Base-by-base conservation (phyloP, 768 basidiomycete genomes). In the Termitomyces sp. region DNA sequence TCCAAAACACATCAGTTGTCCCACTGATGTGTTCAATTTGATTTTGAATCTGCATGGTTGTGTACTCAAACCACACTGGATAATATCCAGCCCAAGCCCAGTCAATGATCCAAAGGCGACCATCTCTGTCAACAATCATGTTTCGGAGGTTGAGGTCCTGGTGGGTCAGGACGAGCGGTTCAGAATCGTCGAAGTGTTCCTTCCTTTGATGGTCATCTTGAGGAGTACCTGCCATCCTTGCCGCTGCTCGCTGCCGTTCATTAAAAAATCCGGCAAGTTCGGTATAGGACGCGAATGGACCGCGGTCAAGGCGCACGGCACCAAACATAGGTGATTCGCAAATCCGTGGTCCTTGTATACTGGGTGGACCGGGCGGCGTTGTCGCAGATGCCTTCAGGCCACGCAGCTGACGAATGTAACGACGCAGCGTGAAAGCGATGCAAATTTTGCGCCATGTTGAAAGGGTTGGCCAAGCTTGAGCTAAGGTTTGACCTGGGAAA, bases 111-210 rank as follows among this genome's bases (percentile, higher is more conserved):
- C 35, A 7, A 37, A 37, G 35, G 7, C 35, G 16, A 37, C 35
- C 35, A 11, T 37, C 35, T 17, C 6, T 6, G 16, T 6, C 35
- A 16, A 37, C 5, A 17, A 37, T 37, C 2, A 37, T 37, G 35
- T 37, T 37, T 5, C 16, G 35, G 35, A 37, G 35, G 16, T 17
- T 37, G 35, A 37, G 35, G 16, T 37, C 35, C 35, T 63, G 59
- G 50, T 67, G 61, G 3, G 63, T 63, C 35, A 67, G 52, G 28
- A 68, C 67, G 3, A 66, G 61, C 51, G 65, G 65, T 42, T 28
- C 43, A 4, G 60, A 63, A 49, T 64, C 51, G 40, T 60, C 64
- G 39, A 64, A 64, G 11, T 12, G 19, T 23, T 49, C 52, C 2
- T 37, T 48, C 28, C 55, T 49, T 10, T 35, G 28, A 17, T 54